These are phyloP conservation scores for Vaccinium corymbosum DNA, from an alignment of 148 eudicot species.

Conservation along the genomic window DNA sequence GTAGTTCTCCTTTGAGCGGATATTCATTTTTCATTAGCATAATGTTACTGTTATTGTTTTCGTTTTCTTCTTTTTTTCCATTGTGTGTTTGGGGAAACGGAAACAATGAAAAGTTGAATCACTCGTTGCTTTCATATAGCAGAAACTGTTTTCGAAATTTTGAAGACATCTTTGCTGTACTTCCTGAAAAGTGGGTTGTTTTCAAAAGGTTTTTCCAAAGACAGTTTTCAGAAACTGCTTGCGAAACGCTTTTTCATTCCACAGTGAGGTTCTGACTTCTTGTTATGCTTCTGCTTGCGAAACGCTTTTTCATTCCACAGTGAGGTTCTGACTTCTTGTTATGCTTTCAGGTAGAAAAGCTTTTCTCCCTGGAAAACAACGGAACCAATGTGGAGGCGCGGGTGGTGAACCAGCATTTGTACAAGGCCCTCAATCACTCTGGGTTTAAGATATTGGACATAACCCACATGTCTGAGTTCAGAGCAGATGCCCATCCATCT, in stretches of 20 bases:
- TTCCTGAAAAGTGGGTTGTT: no score
- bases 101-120: no score
- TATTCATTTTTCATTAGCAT: no score
- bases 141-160: no score
- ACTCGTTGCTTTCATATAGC: no score
- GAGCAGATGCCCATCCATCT: slow-evolving; percentile 97
- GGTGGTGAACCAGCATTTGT: slow-evolving; percentile 66
- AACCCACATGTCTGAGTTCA: slow-evolving; percentile 76
- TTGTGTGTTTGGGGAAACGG: no score
- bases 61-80: no score
- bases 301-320: not conserved
- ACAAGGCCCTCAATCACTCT: slow-evolving; percentile 53
- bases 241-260: not conserved
- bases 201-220: no score
- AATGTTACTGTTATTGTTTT: no score
- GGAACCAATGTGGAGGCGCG: slow-evolving; percentile 88
- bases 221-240: no score
- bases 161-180: no score
- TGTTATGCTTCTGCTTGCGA: not conserved
- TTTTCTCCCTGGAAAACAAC: slow-evolving; percentile 60
- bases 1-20: not conserved
- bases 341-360: slow-evolving; percentile 54
- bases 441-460: slow-evolving; percentile 62
- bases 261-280: not conserved
- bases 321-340: not conserved